Conservation (phyloP, 768 basidiomycete species). For the Phlegmacium glaucopus region DNA sequence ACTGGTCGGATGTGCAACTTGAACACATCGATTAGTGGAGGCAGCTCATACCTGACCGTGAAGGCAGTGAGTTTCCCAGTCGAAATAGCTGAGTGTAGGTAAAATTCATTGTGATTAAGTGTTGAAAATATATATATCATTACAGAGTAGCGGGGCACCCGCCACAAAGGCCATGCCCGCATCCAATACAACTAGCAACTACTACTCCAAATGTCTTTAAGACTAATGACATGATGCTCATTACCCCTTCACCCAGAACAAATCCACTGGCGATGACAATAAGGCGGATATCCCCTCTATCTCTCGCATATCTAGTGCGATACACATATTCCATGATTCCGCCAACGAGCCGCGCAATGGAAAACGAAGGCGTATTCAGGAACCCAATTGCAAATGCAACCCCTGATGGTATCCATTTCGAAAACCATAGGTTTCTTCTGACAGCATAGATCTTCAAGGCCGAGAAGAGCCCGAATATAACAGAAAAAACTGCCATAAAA, state of each 20-base stretch:
- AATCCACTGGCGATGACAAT: slow-evolving; percentile 94
- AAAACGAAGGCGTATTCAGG: slow-evolving; percentile 93
- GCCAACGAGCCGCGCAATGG: slow-evolving; percentile 86
- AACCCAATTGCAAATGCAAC: slow-evolving; percentile 96
- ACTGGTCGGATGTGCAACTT: no score
- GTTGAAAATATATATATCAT: no score
- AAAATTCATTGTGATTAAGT: no score
- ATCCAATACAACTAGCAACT: slow-evolving; percentile 84
- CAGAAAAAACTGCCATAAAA: slow-evolving; percentile 81
- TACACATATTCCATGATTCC: slow-evolving; percentile 78
- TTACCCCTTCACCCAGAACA: slow-evolving; percentile 91
- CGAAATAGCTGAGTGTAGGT: no score
- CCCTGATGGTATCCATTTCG: slow-evolving; percentile 87
- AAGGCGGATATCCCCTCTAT: slow-evolving; percentile 61
- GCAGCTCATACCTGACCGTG: no score
- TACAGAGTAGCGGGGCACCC: slow-evolving; percentile 62
- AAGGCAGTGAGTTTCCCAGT: no score
- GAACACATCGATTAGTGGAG: no score
- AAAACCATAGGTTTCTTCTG: slow-evolving; percentile 45
- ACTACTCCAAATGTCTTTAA: slow-evolving; percentile 74
- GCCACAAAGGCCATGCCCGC: slow-evolving; percentile 69
- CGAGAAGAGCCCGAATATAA: slow-evolving; percentile 66
- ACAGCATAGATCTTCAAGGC: slow-evolving; percentile 60
- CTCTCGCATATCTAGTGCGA: slow-evolving; percentile 47
- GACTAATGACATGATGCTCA: slow-evolving; percentile 76